Base-by-base conservation (phyloP, 2,329 filamentous ascomycete species). In the Pseudogymnoascus destructans region DNA sequence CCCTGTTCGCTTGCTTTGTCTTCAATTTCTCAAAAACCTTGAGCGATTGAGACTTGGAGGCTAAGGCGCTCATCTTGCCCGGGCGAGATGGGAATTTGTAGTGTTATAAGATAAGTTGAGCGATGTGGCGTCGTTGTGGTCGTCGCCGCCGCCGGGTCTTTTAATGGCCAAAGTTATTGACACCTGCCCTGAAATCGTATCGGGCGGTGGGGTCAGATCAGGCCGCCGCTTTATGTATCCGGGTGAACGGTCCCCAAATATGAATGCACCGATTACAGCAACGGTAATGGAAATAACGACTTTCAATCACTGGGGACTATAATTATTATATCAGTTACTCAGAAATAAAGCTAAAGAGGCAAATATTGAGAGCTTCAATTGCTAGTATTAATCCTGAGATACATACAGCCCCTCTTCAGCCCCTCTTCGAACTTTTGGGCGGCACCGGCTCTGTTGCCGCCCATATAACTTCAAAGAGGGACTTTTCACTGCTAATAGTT, bases 1-100 rank as follows among this genome's bases (percentile, higher is more conserved):
- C 91, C 81, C 95, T 95, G 78, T 98, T 98, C 61, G 91, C 89
- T 61, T 85, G 82, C 78, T 96, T 95, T 60, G 84, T 80, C 80
- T 95, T 96, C 71, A 97, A 77, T 77, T 96, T 96, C 77, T 95
- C 88, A 75, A 98, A 98, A 73, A 98, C 89, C 76, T 91, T 92
- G 72, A 92, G 87, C 74, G 92, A 96, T 78, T 97, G 84, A 71
- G 89, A 83, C 79, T 97, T 98, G 57, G 88, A 86, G 70, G 93
- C 93, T 66, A 86, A 77, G 27, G 63, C 64, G 72, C 76, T 79
- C 81, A 85, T 85, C 25, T 33, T 58, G 54, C 60, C 64, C 54
- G 54, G 19, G 10, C 17, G 19, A 60, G 61, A 64, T 63, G 63
- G 61, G 64, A 63, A 27, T 36, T 40, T 52, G 36, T 57, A 30